These are phyloP conservation scores for Salix dunnii DNA, from an alignment of 345 rosid genomes.

Conservation along the genomic window DNA sequence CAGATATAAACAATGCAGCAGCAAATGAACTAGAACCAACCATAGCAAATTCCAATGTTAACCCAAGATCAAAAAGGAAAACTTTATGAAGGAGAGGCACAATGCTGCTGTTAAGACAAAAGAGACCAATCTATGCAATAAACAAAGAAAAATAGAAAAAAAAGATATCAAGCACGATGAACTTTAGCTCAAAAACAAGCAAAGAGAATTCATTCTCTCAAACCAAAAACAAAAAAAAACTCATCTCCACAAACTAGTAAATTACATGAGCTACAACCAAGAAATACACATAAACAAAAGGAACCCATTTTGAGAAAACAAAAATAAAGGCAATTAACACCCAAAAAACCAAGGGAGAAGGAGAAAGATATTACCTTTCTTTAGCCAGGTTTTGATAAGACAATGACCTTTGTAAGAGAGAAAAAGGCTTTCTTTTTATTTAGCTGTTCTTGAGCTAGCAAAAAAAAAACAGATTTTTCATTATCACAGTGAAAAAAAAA, in stretches of 20 bases:
- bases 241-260: background rate
- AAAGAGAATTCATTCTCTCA: background rate
- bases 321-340: background rate
- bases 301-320: background rate
- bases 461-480: background rate
- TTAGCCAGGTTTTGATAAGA: background rate
- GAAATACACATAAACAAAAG: background rate
- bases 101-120: background rate
- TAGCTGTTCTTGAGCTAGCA: background rate
- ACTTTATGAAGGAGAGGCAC: background rate
- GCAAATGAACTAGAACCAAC: background rate
- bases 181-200: background rate
- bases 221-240: background rate
- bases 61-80: background rate
- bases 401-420: background rate
- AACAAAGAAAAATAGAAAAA: too few species aligned
- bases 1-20: background rate
- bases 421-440: too few species aligned
- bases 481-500: too few species aligned
- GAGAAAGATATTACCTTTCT: background rate
- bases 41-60: background rate
- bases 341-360: background rate
- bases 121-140: background rate
- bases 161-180: too few species aligned
- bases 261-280: background rate